Base-by-base conservation (phyloP, 768 basidiomycete species). In the Boletus patriciae region DNA sequence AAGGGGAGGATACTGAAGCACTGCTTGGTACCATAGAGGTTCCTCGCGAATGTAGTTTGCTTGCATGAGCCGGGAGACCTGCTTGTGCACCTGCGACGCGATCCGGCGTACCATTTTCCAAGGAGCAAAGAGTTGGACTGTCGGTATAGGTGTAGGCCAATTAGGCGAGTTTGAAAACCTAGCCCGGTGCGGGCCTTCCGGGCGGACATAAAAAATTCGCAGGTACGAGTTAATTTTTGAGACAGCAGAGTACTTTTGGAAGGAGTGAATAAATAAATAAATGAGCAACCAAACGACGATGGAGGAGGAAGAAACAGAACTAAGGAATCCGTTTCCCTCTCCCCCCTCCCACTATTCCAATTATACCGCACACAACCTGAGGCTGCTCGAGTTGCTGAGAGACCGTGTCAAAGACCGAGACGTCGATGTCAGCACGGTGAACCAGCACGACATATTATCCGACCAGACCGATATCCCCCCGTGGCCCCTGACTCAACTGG, bases 291-390 rank as follows among this genome's bases (percentile, higher is more conserved):
- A 40, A 29, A 41, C 49, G 25, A 53, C 47, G 45, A 73, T 72
- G 70, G 78, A 78, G 65, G 86, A 89, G 57, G 86, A 90, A 59
- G 86, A 87, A 53, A 80, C 85, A 53, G 89, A 91, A 63, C 77
- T 92, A 45, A 83, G 87, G 65, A 92, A 91, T 72, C 91, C 90
- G 11, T 96, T 95, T 69, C 94, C 94, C 25, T 90, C 90, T 6
- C 93, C 93, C 1, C 91, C 93, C 0, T 88, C 88, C 15, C 88
- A 90, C 67, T 92, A 93, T 72, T 79, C 80, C 11, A 85, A 85
- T 54, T 94, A 92, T 70, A 86, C 92, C 0, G 59, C 80, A 1
- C 84, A 83, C 66, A 93, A 94, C 66, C 77, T 96, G 50, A 77
- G 78, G 9, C 79, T 93, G 5, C 80, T 94, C 29, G 71, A 75